These are phyloP conservation scores for Phytophthora sojae DNA, from an alignment of 352 stramenopile genomes.

Conservation along the genomic window DNA sequence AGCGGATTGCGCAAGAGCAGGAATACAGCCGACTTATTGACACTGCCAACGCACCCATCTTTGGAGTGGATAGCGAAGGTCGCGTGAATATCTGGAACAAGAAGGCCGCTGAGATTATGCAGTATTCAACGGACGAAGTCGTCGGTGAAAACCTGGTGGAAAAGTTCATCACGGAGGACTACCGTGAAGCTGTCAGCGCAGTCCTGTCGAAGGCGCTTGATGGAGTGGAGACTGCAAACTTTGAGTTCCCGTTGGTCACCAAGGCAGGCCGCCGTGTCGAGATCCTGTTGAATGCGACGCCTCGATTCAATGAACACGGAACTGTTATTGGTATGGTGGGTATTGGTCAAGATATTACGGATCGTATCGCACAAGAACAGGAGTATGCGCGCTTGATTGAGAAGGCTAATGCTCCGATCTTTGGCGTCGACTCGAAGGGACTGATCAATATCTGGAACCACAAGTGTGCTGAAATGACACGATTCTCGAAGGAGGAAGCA, in stretches of 20 bases:
- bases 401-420: slow-evolving; percentile 91
- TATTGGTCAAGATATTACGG: slow-evolving; percentile 89
- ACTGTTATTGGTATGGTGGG: slow-evolving; percentile 88
- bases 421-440: slow-evolving; percentile 83
- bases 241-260: slow-evolving; percentile 88
- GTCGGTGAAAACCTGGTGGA: slow-evolving; percentile 91
- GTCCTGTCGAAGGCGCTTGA: slow-evolving; percentile 72
- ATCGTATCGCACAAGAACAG: slow-evolving; percentile 77
- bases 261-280: slow-evolving; percentile 82
- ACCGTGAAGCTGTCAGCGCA: slow-evolving; percentile 61
- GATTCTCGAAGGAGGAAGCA: slow-evolving; percentile 90
- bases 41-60: slow-evolving; percentile 91
- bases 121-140: slow-evolving; percentile 91
- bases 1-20: slow-evolving; percentile 91
- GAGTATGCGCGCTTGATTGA: slow-evolving; percentile 89
- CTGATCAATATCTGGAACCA: slow-evolving; percentile 93
- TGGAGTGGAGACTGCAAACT: slow-evolving; percentile 80
- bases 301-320: slow-evolving; percentile 82
- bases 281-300: slow-evolving; percentile 89
- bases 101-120: slow-evolving; percentile 91
- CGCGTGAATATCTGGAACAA: slow-evolving; percentile 93
- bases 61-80: slow-evolving; percentile 85
- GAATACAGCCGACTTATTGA: slow-evolving; percentile 91
- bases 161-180: slow-evolving; percentile 90
- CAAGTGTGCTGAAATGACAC: slow-evolving; percentile 90